These are phyloP conservation scores for Xylariomycetidae sp. DNA, from an alignment of 2,329 filamentous ascomycete genomes.

Conservation along the genomic window DNA sequence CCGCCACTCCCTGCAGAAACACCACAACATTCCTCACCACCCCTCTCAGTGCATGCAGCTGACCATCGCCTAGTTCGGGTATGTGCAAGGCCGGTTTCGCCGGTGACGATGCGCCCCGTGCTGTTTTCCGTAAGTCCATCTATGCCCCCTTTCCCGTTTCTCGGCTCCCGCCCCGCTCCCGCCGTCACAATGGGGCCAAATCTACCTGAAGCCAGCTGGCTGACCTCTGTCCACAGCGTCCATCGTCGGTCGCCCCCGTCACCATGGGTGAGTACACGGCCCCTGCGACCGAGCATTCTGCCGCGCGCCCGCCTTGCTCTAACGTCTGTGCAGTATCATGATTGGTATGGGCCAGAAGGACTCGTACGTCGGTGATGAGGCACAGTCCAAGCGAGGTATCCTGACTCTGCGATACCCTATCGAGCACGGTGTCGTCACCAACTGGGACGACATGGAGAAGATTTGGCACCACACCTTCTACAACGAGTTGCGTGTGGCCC, in stretches of 20 bases:
- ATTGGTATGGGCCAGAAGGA: conserved; percentile 99
- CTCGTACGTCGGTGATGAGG: conserved; percentile 99
- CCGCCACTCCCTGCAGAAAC: not conserved
- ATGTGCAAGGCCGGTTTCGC: conserved; percentile 99
- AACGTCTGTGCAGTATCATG: conserved; percentile 73
- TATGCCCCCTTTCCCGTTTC: conserved; percentile 19
- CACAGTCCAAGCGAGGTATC: conserved; percentile 99
- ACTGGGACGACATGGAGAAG: conserved; percentile 99
- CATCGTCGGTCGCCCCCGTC: conserved; percentile 98
- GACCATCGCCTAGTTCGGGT: conserved; percentile 69
- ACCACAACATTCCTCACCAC: too few relatives aligned
- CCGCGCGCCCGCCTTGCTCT: not conserved
- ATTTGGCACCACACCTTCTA: conserved; percentile 99
- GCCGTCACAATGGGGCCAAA: conserved; percentile 16
- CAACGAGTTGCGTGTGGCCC: conserved; percentile 99
- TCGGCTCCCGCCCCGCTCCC: conserved; percentile 36
- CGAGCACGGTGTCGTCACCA: conserved; percentile 99
- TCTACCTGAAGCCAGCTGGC: conserved; percentile 15
- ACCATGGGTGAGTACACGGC: conserved; percentile 81
- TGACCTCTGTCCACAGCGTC: conserved; percentile 61
- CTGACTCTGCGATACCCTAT: conserved; percentile 99
- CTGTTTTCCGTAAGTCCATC: conserved; percentile 94
- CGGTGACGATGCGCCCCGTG: conserved; percentile 99
- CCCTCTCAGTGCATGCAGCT: conserved; percentile 10
- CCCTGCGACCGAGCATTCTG: conserved; percentile 1